phyloP scores from a whole-genome alignment of 352 stramenopile species.

The Pythium grandisporangium region DNA sequence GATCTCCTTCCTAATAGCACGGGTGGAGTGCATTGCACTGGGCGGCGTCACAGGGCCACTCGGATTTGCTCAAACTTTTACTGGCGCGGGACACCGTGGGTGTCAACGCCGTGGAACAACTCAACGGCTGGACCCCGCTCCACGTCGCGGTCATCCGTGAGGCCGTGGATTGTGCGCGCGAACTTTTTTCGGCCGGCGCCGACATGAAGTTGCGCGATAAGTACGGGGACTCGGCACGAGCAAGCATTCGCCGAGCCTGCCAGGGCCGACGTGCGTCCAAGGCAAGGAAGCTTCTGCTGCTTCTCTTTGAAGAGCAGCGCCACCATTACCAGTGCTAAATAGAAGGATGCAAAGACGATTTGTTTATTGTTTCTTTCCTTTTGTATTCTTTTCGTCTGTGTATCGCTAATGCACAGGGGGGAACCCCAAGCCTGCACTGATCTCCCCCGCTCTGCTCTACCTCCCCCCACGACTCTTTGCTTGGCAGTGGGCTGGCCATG shows the following conservation, averaged over 20 bases:
- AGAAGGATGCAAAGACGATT: neutral
- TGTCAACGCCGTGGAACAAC: conserved; percentile 55
- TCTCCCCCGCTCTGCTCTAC: too few species aligned
- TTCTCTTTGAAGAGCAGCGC: conserved; percentile 23
- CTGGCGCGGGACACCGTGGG: conserved; percentile 25
- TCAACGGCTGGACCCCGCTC: conserved; percentile 61
- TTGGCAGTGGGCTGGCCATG: too few species aligned
- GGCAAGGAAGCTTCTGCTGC: conserved; percentile 29
- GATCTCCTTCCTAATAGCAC: conserved; percentile 23
- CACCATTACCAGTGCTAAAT: too few species aligned
- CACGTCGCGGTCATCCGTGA: conserved; percentile 56
- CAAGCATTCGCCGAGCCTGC: conserved; percentile 29
- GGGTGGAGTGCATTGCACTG: conserved; percentile 74
- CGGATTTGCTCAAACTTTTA: conserved; percentile 35
- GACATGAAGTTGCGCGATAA: conserved; percentile 24
- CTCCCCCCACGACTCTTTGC: too few species aligned
- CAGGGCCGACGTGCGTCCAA: too few species aligned
- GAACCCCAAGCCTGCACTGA: too few species aligned
- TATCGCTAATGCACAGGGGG: too few species aligned
- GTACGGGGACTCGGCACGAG: conserved; percentile 42
- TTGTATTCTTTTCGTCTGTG: conserved; percentile 4
- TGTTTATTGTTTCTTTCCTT: conserved; percentile 1
- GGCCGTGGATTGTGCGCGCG: conserved; percentile 25
- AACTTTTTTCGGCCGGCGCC: conserved; percentile 36
- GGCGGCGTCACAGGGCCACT: conserved; percentile 58